Evolutionary conservation across 2,329 filamentous ascomycete genomes (phyloP), one percentile per base, ranked within the genome.

Genomic region (Sporothrix inflata): DNA sequence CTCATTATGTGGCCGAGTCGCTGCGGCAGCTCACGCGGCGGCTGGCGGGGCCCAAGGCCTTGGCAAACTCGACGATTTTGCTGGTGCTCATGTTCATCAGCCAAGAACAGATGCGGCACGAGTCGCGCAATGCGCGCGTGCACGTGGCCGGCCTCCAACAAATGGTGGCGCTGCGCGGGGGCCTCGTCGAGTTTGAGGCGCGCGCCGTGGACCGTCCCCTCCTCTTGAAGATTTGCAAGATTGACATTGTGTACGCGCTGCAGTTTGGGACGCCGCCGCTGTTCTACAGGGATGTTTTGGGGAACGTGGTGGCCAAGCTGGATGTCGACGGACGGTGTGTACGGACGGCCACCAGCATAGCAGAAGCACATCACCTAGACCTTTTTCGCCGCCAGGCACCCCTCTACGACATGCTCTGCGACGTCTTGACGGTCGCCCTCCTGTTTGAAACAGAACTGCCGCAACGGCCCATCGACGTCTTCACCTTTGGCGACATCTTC

Each of bases 81-180:
- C 38, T 79, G 27, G 74, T 75, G 8, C 75, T 67, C 21, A 47
- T 67, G 42, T 67, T 78, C 6, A 74, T 78, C n/a, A 73, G 73
- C 7, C 78, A 77, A 11, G 78, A 79, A 57, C 75, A 76, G 63
- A 74, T 77, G 30, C 71, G 74, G 40, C 72, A 74, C 3, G 69
- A 51, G 73, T 6, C 63, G 67, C 14, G 38, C 12, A 12, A 68
- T 57, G 4, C 75, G 12, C 47, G 72, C 19, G 65, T 75, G 9
- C 82, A 84, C 73, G 75, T 83, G 9, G 75, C 76, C 42, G 81
- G 81, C 3, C 76, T 83, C 12, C 79, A 78, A 71, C 77, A 76
- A 12, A 80, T 82, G 78, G 79, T 82, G 14, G 78, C 80, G 4
- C 73, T 80, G n/a, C 78, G 80, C 6, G 80, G 81, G 40, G 75